Evolutionary conservation across 2,329 filamentous ascomycete genomes (phyloP).

Genomic region (Mycosphaerelloides madeirae): DNA sequence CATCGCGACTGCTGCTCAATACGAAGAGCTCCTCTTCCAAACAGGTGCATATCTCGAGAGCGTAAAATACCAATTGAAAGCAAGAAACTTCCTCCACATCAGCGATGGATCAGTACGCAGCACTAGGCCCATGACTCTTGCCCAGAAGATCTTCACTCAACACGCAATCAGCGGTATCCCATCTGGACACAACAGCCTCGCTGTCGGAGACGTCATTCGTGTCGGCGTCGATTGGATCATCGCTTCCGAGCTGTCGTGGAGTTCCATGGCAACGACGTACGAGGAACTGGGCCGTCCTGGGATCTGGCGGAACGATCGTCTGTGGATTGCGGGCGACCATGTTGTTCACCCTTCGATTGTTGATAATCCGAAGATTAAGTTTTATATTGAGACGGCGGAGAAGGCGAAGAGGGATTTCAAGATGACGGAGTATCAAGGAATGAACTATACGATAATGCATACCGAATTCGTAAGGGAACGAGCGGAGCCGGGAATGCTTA

Average conservation of each 20-base stretch:
- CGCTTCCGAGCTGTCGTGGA: conserved; percentile 11
- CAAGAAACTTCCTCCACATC: conserved; percentile 1
- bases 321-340: conserved; percentile 11
- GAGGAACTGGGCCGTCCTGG: background rate
- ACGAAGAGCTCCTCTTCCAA: conserved; percentile 1
- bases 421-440: conserved; percentile 8
- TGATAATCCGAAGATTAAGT: conserved; percentile 1
- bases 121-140: conserved; percentile 6
- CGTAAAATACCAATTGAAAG: conserved; percentile 1
- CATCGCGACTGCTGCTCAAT: background rate
- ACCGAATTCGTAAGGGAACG: conserved; percentile 10
- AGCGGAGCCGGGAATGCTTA: conserved; percentile 10
- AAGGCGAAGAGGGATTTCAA: conserved; percentile 6
- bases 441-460: conserved; percentile 12
- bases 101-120: background rate
- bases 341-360: conserved; percentile 4
- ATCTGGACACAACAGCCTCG: background rate
- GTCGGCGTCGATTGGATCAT: conserved; percentile 10
- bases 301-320: conserved; percentile 10
- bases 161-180: conserved; percentile 3
- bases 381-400: conserved; percentile 6
- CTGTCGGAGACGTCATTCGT: conserved; percentile 4
- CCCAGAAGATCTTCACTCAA: conserved; percentile 9
- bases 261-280: conserved; percentile 1
- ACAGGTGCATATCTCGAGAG: conserved; percentile 4